These are phyloP conservation scores for Rhizopus microsporus DNA, from an alignment of 371 early-diverging fungal species.

Conservation along the genomic window DNA sequence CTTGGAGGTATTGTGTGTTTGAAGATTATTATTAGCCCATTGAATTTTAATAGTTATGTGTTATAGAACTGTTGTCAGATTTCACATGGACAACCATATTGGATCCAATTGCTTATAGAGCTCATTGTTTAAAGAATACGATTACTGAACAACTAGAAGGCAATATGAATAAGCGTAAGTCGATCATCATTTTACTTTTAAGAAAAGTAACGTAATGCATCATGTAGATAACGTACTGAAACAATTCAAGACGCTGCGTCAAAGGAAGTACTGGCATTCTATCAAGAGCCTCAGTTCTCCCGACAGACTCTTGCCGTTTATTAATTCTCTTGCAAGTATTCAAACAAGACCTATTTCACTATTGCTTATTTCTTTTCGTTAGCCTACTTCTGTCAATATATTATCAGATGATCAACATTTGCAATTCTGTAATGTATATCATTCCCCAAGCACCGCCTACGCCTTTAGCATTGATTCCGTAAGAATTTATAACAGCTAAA, in stretches of 20 bases:
- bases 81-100: conserved; percentile 47
- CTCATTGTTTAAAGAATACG: conserved; percentile 25
- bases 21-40: neutral
- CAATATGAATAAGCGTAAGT: conserved; percentile 33
- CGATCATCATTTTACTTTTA: neutral
- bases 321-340: conserved; percentile 34
- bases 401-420: conserved; percentile 27
- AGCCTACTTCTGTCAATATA: conserved; percentile 33
- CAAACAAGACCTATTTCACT: neutral
- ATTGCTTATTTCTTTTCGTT: neutral
- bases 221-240: conserved; percentile 32
- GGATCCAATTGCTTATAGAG: conserved; percentile 45
- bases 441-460: conserved; percentile 39
- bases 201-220: neutral
- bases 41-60: neutral
- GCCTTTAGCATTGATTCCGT: conserved; percentile 43
- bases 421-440: conserved; percentile 32
- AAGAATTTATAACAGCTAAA: conserved; percentile 13
- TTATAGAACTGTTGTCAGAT: conserved; percentile 34
- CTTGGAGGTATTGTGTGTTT: conserved; percentile 23
- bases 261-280: conserved; percentile 61
- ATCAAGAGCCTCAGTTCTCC: conserved; percentile 49
- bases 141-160: conserved; percentile 24
- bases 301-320: conserved; percentile 52
- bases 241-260: conserved; percentile 44